Evolutionary conservation across 2,329 filamentous ascomycete species (phyloP), one percentile per base, ranked within the genome.

Genomic region (Mycosphaerelloides madeirae): DNA sequence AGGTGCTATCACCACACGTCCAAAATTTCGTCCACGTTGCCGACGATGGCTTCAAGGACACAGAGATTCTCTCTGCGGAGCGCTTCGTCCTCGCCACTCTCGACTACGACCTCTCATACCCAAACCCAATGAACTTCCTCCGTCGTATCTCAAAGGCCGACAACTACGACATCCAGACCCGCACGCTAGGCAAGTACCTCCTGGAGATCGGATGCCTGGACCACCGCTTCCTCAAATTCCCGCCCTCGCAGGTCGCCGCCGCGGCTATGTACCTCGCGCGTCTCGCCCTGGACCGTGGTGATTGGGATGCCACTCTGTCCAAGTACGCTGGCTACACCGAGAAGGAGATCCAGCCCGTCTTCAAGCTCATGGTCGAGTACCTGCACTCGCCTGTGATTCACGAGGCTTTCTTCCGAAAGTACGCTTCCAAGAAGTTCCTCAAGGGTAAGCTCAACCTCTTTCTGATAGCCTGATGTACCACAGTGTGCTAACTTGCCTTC

Each of bases 101-200:
- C 50, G 85, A 96, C 72, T 98, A 96, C 68, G 91, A 98, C 65
- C 81, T 98, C 53, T 96, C 90, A 74, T 98, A 96, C 65, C 93
- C 93, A 44, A 98, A 98, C 71, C 93, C 93, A 16, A 98, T 98
- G 93, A 98, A 98, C 78, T 98, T 98, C 74, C 81, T 98, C 49
- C 87, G 93, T 54, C 87, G 94, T 57, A 95, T 98, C 69, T 97
- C 91, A 50, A 98, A 98, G 77, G 94, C 93, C 62, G 94, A 98
- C 73, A 93, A 95, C 75, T 98, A 98, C 71, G 91, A 98, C 69
- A 95, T 97, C 61, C 88, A 96, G 68, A 95, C 90, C 49, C 87
- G 93, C 60, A 98, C 93, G 36, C 80, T 98, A 48, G 93, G 88
- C 68, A 98, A 98, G 73, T 98, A 97, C 68, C 77, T 98, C 37